Evolutionary conservation across 805 yeast genomes (phyloP).

Genomic region (Spathaspora passalidarum): DNA sequence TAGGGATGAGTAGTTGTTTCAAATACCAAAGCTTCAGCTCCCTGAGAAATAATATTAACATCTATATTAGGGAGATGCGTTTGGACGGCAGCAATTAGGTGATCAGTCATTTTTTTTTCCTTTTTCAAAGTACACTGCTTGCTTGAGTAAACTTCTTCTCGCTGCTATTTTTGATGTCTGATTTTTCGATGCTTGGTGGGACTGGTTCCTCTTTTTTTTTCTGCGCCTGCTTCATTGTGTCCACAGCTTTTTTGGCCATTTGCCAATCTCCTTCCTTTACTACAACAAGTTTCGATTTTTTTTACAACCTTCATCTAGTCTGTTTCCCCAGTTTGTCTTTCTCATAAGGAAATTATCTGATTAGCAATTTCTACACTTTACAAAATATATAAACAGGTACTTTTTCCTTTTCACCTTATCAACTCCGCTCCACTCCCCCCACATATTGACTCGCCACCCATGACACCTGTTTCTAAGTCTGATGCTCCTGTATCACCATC

Average conservation of each 20-base stretch:
- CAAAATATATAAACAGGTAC: background rate
- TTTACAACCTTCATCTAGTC: background rate
- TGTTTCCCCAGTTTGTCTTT: background rate
- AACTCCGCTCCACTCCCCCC: background rate
- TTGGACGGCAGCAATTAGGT: conserved; percentile 43
- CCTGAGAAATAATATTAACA: conserved; percentile 66
- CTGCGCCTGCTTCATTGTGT: background rate
- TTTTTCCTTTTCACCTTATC: background rate
- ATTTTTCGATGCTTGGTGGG: background rate
- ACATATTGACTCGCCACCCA: background rate
- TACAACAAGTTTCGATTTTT: background rate
- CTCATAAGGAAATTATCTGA: background rate
- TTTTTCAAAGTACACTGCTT: background rate
- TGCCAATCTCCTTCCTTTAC: background rate
- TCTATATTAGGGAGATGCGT: conserved; percentile 47
- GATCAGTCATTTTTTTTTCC: conserved; percentile 58
- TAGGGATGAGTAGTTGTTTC: conserved; percentile 66
- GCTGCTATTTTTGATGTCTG: background rate
- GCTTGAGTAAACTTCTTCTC: background rate
- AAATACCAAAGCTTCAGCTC: conserved; percentile 88
- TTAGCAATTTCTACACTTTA: background rate
- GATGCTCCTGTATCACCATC: background rate
- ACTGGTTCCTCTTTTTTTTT: background rate
- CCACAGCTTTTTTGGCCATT: background rate
- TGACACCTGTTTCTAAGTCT: background rate